Percentiles rank a stretch among this genome's conserved stretches.
phyloP scores from a whole-genome alignment of 2,329 filamentous ascomycete genomes.

The Alternaria novae-zelandiae region DNA sequence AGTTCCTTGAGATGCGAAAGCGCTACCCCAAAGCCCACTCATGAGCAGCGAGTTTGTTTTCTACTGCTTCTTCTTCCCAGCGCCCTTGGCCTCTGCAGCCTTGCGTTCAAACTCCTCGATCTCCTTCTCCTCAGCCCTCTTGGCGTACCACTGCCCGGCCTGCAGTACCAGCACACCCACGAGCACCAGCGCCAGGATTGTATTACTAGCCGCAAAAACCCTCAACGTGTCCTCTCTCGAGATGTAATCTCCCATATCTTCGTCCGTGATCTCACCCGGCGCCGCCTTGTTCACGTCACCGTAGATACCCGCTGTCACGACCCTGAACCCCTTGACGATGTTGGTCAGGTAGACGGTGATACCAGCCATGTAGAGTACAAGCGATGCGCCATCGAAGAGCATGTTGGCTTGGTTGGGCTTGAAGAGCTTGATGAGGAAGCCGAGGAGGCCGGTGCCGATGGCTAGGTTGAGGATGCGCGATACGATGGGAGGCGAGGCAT shows the following conservation, averaged over 20 bases:
- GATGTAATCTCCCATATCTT: slow-evolving; percentile 67
- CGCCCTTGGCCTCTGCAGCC: slow-evolving; percentile 39
- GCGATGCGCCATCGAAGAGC: slow-evolving; percentile 81
- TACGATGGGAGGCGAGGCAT: slow-evolving; percentile 90
- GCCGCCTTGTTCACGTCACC: slow-evolving; percentile 52
- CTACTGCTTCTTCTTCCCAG: slow-evolving; percentile 46
- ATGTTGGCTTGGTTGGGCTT: slow-evolving; percentile 91
- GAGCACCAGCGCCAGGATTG: slow-evolving; percentile 89
- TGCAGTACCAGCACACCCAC: slow-evolving; percentile 92
- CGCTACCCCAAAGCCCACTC: not conserved
- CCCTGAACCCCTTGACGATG: slow-evolving; percentile 91
- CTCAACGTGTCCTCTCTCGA: slow-evolving; percentile 87
- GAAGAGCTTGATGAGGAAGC: slow-evolving; percentile 95
- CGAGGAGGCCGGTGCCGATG: slow-evolving; percentile 83
- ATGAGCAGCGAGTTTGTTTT: not conserved
- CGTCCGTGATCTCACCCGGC: slow-evolving; percentile 35
- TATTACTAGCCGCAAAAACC: slow-evolving; percentile 93
- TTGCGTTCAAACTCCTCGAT: slow-evolving; percentile 66
- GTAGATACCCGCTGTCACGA: slow-evolving; percentile 77
- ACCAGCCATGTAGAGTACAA: slow-evolving; percentile 81
- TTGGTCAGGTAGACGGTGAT: slow-evolving; percentile 94
- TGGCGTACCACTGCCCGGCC: slow-evolving; percentile 98
- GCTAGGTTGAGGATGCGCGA: slow-evolving; percentile 93
- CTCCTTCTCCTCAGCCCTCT: slow-evolving; percentile 89
- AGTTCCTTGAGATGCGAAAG: not conserved